Conservation (phyloP, 345 rosid genomes). For the Hypericum perforatum region DNA sequence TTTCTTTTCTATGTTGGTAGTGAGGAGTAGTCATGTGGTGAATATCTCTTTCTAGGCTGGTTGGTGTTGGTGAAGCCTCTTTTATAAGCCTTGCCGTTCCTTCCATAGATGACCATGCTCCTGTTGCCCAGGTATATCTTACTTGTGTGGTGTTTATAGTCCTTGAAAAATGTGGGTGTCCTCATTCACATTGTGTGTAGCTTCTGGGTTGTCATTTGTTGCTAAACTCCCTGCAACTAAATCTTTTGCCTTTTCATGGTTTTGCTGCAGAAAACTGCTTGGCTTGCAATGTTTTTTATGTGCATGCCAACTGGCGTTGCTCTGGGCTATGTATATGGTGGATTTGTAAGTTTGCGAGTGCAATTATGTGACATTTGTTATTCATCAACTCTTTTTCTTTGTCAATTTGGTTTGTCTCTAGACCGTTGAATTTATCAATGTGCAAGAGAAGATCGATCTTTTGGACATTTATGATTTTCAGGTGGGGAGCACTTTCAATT, state of each 20-base stretch:
- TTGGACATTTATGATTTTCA: not conserved
- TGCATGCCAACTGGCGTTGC: conserved; percentile 23
- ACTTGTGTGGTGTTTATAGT: too few relatives aligned
- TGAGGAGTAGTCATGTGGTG: not conserved
- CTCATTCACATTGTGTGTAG: too few relatives aligned
- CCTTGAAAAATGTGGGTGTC: too few relatives aligned
- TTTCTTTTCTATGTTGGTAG: not conserved
- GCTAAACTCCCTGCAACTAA: too few relatives aligned
- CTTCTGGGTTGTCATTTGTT: too few relatives aligned
- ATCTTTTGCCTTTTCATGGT: too few relatives aligned
- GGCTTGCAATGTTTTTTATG: conserved; percentile 24
- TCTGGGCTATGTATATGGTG: conserved; percentile 22
- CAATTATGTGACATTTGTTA: not conserved
- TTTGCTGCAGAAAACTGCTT: conserved; percentile 17
- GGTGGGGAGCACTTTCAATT: conserved; percentile 16
- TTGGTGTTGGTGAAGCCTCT: too few relatives aligned
- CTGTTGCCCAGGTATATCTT: too few relatives aligned
- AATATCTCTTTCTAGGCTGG: too few relatives aligned
- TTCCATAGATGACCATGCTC: too few relatives aligned
- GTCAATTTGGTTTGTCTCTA: too few relatives aligned
- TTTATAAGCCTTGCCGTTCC: too few relatives aligned
- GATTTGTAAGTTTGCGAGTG: conserved; percentile 13
- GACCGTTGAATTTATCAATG: not conserved
- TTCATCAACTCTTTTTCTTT: not conserved
- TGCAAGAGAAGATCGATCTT: not conserved